A percentile compares a stretch with the other conserved stretches of the same genome.
These are phyloP conservation scores for Phycomyces nitens DNA, from an alignment of 192 early-diverging fungal genomes.

Conservation along the genomic window DNA sequence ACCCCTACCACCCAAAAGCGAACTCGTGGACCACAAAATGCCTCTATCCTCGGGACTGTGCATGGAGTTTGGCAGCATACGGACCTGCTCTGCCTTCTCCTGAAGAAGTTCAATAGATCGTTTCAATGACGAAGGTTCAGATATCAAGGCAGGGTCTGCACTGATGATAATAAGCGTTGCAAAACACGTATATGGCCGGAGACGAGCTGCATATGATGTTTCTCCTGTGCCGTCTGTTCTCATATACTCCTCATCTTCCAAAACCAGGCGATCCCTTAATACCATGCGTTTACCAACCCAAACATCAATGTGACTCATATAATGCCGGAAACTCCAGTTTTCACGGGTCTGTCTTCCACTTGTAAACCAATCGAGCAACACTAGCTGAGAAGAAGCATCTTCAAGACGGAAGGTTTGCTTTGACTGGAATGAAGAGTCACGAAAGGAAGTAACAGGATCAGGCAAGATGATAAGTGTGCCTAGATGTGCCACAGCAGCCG, in stretches of 20 bases:
- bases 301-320: conserved; percentile 35
- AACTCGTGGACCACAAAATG: conserved; percentile 21
- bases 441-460: conserved; percentile 78
- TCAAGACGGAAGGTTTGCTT: conserved; percentile 52
- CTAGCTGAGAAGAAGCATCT: conserved; percentile 47
- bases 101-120: conserved; percentile 9
- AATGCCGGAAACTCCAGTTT: conserved; percentile 61
- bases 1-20: conserved; percentile 21
- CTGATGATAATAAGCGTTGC: conserved; percentile 57
- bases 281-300: conserved; percentile 18
- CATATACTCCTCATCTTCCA: conserved; percentile 42
- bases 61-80: conserved; percentile 15
- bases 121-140: not conserved
- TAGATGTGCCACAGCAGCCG: conserved; percentile 33
- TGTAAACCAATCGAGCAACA: conserved; percentile 85
- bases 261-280: conserved; percentile 42
- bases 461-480: conserved; percentile 62
- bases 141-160: not conserved
- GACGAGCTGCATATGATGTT: conserved; percentile 48
- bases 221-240: conserved; percentile 1
- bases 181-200: conserved; percentile 58
- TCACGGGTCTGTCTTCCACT: conserved; percentile 71
- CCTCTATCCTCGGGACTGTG: conserved; percentile 5
- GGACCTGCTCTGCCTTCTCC: conserved; percentile 16
- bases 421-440: conserved; percentile 59